phyloP scores from a whole-genome alignment of 495 filamentous ascomycete genomes.

The Lasiosphaeriaceae sp. region DNA sequence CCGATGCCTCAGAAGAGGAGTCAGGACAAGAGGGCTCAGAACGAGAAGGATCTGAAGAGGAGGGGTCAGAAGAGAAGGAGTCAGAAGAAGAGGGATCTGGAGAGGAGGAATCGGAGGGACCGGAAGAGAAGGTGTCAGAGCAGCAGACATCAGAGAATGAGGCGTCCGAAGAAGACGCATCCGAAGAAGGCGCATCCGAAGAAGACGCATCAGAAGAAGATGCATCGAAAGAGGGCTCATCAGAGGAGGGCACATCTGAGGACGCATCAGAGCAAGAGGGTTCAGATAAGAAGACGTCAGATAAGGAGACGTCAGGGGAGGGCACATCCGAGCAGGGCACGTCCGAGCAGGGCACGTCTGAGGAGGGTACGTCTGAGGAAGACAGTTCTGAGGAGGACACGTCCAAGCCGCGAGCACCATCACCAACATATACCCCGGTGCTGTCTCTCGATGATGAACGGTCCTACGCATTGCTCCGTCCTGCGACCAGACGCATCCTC shows the following conservation, averaged over 20 bases:
- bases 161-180: background rate
- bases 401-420: background rate
- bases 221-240: conserved; percentile 3
- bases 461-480: conserved; percentile 57
- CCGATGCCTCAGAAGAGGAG: background rate
- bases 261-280: too few species aligned
- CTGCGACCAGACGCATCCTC: conserved; percentile 61
- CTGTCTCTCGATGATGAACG: conserved; percentile 52
- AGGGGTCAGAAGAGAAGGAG: too few species aligned
- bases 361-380: conserved; percentile 4
- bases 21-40: conserved; percentile 5
- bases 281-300: too few species aligned
- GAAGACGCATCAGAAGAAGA: conserved; percentile 4
- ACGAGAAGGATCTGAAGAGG: conserved; percentile 6
- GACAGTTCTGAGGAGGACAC: background rate
- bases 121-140: too few species aligned
- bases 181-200: conserved; percentile 3
- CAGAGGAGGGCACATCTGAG: too few species aligned
- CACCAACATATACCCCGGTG: conserved; percentile 17
- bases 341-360: background rate
- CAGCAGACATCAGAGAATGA: too few species aligned
- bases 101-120: too few species aligned
- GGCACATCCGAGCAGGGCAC: conserved; percentile 2
- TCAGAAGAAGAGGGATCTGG: too few species aligned
- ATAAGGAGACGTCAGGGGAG: too few species aligned